These are phyloP conservation scores for Talaromyces thailandensis DNA, from an alignment of 495 filamentous ascomycete genomes.

Conservation along the genomic window DNA sequence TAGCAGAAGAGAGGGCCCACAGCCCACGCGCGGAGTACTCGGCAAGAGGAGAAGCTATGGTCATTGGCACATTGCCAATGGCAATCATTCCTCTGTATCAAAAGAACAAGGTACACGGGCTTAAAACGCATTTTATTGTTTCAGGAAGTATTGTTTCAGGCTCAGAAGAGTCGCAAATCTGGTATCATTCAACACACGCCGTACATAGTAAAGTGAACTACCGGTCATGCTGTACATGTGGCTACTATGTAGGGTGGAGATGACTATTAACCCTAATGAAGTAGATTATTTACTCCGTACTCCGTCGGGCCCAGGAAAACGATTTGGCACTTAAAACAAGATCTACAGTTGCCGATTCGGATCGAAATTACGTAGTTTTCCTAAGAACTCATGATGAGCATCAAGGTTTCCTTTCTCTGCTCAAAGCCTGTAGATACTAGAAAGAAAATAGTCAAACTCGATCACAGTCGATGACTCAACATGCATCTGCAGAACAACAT, in stretches of 20 bases:
- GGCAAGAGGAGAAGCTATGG: background rate
- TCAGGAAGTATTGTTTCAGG: too few species aligned
- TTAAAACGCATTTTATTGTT: background rate
- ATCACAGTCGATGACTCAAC: background rate
- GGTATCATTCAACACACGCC: too few species aligned
- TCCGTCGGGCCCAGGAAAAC: background rate
- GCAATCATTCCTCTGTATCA: background rate
- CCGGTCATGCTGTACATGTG: background rate
- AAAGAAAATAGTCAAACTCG: background rate
- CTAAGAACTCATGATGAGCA: too few species aligned
- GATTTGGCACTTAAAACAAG: background rate
- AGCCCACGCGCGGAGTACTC: background rate
- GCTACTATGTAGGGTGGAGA: background rate
- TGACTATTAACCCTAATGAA: background rate
- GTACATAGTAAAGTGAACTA: background rate
- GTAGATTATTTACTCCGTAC: background rate
- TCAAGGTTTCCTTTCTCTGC: too few species aligned
- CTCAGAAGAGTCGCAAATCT: background rate
- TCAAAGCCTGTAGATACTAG: too few species aligned
- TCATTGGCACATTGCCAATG: too few species aligned
- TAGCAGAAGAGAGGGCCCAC: background rate
- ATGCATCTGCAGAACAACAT: background rate
- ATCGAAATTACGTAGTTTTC: too few species aligned
- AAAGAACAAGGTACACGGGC: background rate
- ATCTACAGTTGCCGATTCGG: background rate